These are phyloP conservation scores for Massariosphaeria phaeospora DNA, from an alignment of 495 filamentous ascomycete species.

Conservation along the genomic window DNA sequence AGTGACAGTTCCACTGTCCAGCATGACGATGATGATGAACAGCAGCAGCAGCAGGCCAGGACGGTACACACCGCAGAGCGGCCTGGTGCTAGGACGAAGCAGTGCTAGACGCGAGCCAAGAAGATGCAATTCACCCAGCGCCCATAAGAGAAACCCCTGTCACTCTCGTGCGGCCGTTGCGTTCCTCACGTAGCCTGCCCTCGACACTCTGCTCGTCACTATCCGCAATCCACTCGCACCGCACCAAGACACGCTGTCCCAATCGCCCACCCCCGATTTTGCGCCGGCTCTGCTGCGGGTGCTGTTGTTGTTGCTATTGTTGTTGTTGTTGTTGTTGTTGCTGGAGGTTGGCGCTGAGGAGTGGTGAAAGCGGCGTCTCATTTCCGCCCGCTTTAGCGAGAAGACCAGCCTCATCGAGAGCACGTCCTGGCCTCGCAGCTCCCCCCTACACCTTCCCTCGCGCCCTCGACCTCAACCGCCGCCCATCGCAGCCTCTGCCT, in stretches of 20 bases:
- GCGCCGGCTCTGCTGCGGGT: not conserved
- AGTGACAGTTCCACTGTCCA: no score
- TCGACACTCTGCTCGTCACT: not conserved
- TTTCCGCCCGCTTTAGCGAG: constrained; percentile 23
- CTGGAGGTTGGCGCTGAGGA: not conserved
- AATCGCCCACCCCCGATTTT: not conserved
- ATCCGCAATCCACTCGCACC: not conserved
- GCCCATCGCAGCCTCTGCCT: constrained; percentile 8
- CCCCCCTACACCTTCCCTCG: constrained; percentile 6
- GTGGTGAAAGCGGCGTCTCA: constrained; percentile 13
- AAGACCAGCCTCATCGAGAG: constrained; percentile 16
- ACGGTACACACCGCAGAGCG: not conserved
- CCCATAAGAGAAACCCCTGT: constrained; percentile 23
- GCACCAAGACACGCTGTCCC: not conserved
- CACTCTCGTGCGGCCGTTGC: constrained; percentile 10
- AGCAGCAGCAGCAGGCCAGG: not conserved
- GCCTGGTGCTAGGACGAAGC: constrained; percentile 13
- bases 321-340: not conserved
- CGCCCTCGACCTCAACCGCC: not conserved
- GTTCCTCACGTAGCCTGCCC: not conserved
- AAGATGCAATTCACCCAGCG: constrained; percentile 19
- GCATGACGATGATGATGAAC: no score
- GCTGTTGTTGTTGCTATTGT: not conserved
- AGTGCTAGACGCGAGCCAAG: constrained; percentile 13
- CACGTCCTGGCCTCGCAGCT: not conserved